Evolutionary conservation across 306 rosid species (phyloP), one percentile per base, ranked within the genome.

Genomic region (Sindora glabra): DNA sequence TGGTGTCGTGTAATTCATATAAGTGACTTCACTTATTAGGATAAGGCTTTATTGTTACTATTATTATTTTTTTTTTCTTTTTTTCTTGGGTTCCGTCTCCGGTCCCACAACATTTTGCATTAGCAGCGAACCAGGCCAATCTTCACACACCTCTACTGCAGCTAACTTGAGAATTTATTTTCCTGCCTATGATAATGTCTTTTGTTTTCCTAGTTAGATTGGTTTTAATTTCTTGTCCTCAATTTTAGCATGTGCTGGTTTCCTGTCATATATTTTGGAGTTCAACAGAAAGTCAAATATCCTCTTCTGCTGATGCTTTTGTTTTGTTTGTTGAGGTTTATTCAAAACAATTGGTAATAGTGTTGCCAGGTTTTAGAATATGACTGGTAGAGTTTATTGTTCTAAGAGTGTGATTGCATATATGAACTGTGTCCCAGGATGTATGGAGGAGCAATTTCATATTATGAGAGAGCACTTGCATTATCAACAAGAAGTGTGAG

Each of bases 381-480:
- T 40, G 23, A 47, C 19, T 13, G 46, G 51, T 48, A 48, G 51
- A 38, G 42, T 56, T 12, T 10, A 32, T 15, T 27, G 22, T 68
- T 59, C 46, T 48, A n/a, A 55, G 45, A 66, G 56, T 62, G 67
- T 69, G 58, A 59, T 60, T 47, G 23, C 52, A 41, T 16, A 16
- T 38, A 56, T 45, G 30, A 62, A 56, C 48, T 47, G 3, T 72
- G 38, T 77, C 48, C 59, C 79, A 92, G 99, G 83, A 70, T 77
- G 82, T 86, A 83, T 64, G 48, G 44, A 26, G 87, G 89, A 82
- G 96, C 99, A 63, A 82, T 92, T 75, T 62, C 78, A 25, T 80
- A 74, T 73, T 92, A 89, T 23, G 99, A 86, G 69, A 89, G 89
- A 82, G 99, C 99, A 60, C 95, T 92, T 64, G 77, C 89, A 46